Conservation (phyloP, 345 rosid species). For the Hirschfeldia incana region DNA sequence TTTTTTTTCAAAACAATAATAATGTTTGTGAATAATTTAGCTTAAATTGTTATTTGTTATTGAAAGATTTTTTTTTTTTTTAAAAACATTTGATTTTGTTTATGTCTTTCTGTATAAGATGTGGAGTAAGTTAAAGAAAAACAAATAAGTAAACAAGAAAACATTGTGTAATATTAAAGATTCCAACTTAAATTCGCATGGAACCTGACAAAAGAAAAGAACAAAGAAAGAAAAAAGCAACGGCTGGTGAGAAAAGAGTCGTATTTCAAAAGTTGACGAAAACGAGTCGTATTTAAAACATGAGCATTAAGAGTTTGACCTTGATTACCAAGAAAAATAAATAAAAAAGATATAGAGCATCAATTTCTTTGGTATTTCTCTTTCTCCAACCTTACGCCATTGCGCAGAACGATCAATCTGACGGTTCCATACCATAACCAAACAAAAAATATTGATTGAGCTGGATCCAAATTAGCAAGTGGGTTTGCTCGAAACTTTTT, state of each 20-base stretch:
- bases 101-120: too few species aligned
- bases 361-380: neutral
- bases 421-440: too few species aligned
- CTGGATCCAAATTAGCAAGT: slow-evolving; percentile 26
- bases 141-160: neutral
- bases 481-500: neutral
- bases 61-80: too few species aligned
- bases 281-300: slow-evolving; percentile 3
- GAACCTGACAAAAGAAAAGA: slow-evolving; percentile 6
- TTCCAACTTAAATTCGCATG: slow-evolving; percentile 12
- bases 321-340: neutral
- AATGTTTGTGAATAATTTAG: too few species aligned
- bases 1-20: too few species aligned
- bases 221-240: neutral
- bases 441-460: too few species aligned
- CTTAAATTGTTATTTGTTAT: too few species aligned
- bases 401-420: slow-evolving; percentile 2
- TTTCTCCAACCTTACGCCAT: slow-evolving; percentile 18
- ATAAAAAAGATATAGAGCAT: neutral
- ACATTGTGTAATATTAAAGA: neutral
- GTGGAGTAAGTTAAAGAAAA: neutral
- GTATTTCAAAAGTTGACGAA: slow-evolving; percentile 17
- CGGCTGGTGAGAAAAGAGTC: slow-evolving; percentile 17
- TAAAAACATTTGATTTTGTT: too few species aligned
- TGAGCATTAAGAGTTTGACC: slow-evolving; percentile 28